Evolutionary conservation across 2,329 filamentous ascomycete genomes (phyloP).

Genomic region (Fusarium goolgardi): DNA sequence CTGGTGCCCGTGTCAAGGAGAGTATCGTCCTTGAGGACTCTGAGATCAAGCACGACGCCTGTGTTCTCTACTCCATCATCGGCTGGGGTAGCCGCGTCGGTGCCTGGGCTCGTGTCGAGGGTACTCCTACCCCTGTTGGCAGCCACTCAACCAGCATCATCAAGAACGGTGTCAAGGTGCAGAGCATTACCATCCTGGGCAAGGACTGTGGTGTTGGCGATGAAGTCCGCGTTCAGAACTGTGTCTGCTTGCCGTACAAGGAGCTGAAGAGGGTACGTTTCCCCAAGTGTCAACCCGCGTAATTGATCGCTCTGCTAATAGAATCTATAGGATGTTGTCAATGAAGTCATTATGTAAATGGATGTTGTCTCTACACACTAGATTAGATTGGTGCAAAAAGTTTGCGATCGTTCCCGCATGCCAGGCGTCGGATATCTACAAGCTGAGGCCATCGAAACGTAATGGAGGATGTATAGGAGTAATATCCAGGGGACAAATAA

Average conservation of each 20-base stretch:
- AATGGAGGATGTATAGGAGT: conserved; percentile 38
- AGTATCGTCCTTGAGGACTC: conserved; percentile 94
- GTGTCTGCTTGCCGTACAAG: conserved; percentile 96
- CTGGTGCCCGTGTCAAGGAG: conserved; percentile 93
- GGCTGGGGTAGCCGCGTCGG: conserved; percentile 97
- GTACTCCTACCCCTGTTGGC: conserved; percentile 85
- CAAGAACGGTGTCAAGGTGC: conserved; percentile 98
- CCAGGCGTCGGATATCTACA: conserved; percentile 19
- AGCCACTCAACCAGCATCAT: conserved; percentile 95
- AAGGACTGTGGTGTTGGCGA: conserved; percentile 96
- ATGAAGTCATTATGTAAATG: conserved; percentile 89
- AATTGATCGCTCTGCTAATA: conserved; percentile 43
- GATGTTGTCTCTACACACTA: conserved; percentile 18
- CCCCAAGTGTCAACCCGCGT: neutral
- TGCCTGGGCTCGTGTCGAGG: conserved; percentile 98
- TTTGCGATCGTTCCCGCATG: conserved; percentile 14
- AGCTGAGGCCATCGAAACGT: conserved; percentile 21
- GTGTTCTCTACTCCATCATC: conserved; percentile 94
- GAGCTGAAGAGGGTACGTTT: conserved; percentile 88
- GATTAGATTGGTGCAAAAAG: conserved; percentile 27
- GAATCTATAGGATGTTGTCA: conserved; percentile 78
- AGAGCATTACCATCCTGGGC: conserved; percentile 96
- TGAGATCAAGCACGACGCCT: conserved; percentile 97
- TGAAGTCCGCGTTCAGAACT: conserved; percentile 96
- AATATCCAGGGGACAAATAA: conserved; percentile 25